Evolutionary conservation across 2,329 filamentous ascomycete species (phyloP).

Genomic region (Claviceps sorghi): DNA sequence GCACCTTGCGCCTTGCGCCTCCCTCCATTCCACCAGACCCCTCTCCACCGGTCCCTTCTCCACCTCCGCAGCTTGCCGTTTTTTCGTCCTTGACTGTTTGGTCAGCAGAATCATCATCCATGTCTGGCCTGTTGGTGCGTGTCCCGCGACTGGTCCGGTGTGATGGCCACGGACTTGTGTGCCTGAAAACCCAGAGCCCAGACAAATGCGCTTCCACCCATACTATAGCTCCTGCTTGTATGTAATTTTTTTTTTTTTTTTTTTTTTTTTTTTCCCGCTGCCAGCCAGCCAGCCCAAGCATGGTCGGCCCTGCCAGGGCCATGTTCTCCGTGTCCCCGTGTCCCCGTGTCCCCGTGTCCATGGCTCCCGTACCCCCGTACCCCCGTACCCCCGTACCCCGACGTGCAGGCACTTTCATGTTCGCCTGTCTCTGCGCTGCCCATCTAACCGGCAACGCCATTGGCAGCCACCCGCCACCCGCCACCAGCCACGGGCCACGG

Average conservation of each 20-base stretch:
- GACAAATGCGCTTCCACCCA: neutral
- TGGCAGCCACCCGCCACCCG: slow-evolving; percentile 5
- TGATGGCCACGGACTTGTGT: neutral
- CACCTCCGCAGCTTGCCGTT: neutral
- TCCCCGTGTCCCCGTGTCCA: neutral
- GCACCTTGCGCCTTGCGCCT: no score
- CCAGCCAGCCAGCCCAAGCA: neutral
- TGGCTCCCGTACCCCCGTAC: no score
- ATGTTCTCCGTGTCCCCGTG: no score
- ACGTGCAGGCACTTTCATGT: neutral
- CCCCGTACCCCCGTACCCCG: neutral
- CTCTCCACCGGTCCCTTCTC: neutral
- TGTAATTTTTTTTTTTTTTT: neutral
- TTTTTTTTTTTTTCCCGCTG: no score
- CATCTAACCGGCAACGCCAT: neutral
- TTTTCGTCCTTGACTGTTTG: neutral
- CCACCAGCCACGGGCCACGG: neutral
- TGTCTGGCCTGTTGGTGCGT: neutral
- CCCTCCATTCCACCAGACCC: neutral
- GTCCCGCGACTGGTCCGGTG: neutral
- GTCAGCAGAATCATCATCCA: neutral
- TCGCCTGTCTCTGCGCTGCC: neutral
- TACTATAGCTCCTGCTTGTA: neutral
- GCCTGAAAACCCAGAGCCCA: neutral
- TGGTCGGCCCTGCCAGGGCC: no score